phyloP scores from a whole-genome alignment of 345 rosid species.

The Linum trigynum region DNA sequence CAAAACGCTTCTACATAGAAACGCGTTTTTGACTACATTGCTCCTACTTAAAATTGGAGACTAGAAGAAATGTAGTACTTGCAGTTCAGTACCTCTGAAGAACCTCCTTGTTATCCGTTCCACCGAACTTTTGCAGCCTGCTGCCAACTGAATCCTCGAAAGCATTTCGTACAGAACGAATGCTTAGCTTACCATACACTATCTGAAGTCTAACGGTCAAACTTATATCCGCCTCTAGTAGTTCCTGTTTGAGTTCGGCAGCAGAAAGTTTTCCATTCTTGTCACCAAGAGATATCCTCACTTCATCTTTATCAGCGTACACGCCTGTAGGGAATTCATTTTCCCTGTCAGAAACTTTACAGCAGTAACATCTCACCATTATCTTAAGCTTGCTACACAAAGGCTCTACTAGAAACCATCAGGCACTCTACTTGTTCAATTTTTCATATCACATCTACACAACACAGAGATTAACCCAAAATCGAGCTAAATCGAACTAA shows the following conservation, averaged over 20 bases:
- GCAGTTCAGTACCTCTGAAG: conserved; percentile 50
- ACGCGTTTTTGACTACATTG: too few species aligned
- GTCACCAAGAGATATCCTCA: conserved; percentile 45
- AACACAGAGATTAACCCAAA: too few species aligned
- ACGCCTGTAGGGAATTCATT: conserved; percentile 35
- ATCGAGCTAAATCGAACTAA: too few species aligned
- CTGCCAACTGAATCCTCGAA: conserved; percentile 79
- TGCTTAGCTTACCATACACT: conserved; percentile 59
- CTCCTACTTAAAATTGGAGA: background rate
- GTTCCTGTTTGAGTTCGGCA: conserved; percentile 50
- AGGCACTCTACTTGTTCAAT: too few species aligned
- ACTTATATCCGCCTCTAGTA: conserved; percentile 55
- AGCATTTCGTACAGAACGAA: conserved; percentile 64
- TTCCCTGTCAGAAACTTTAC: background rate
- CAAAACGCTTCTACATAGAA: background rate
- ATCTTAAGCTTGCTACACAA: too few species aligned
- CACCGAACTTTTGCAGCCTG: conserved; percentile 65
- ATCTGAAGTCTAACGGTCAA: conserved; percentile 76
- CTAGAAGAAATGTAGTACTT: background rate
- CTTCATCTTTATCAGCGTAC: conserved; percentile 56
- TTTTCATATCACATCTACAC: background rate
- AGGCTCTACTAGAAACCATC: too few species aligned
- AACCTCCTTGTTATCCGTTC: conserved; percentile 48
- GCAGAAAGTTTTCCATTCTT: conserved; percentile 49
- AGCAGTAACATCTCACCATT: background rate